These are phyloP conservation scores for Apiospora hydei DNA, from an alignment of 2,329 filamentous ascomycete species.

Conservation along the genomic window DNA sequence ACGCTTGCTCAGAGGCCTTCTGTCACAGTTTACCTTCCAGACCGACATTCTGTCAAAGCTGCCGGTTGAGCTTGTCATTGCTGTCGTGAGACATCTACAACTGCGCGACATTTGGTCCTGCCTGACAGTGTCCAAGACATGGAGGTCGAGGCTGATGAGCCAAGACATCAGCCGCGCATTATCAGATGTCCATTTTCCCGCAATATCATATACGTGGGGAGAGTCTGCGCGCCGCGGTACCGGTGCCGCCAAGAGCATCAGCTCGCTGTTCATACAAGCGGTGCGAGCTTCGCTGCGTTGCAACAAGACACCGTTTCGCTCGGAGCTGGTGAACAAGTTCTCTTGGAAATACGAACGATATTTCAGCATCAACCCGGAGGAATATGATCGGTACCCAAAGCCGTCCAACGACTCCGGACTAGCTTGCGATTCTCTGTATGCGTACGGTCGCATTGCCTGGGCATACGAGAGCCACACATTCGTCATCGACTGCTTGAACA, in stretches of 20 bases:
- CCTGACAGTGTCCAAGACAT: neutral
- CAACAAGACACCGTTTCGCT: neutral
- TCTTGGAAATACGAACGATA: neutral
- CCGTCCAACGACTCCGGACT: neutral
- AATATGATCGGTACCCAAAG: neutral
- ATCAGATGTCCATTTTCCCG: neutral
- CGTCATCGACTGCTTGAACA: constrained; percentile 13
- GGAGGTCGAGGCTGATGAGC: constrained; percentile 17
- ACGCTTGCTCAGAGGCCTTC: constrained; percentile 1
- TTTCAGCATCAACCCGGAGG: constrained; percentile 2
- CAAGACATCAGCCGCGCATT: constrained; percentile 3
- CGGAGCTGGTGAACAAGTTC: neutral
- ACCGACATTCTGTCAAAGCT: constrained; percentile 11
- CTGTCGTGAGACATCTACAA: constrained; percentile 1
- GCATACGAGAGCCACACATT: neutral
- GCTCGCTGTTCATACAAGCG: neutral
- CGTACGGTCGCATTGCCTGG: constrained; percentile 21
- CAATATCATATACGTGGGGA: neutral
- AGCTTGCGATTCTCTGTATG: constrained; percentile 1
- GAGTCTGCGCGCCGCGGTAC: neutral
- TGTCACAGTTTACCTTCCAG: neutral
- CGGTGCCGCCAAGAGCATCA: neutral
- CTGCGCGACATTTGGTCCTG: constrained; percentile 7
- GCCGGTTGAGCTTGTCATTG: neutral
- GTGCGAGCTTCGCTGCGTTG: neutral